A percentile compares a stretch with the other conserved stretches of the same genome.
These are phyloP conservation scores for Furcasterigmium sp. DNA, from an alignment of 2,329 filamentous ascomycete species.

Conservation along the genomic window DNA sequence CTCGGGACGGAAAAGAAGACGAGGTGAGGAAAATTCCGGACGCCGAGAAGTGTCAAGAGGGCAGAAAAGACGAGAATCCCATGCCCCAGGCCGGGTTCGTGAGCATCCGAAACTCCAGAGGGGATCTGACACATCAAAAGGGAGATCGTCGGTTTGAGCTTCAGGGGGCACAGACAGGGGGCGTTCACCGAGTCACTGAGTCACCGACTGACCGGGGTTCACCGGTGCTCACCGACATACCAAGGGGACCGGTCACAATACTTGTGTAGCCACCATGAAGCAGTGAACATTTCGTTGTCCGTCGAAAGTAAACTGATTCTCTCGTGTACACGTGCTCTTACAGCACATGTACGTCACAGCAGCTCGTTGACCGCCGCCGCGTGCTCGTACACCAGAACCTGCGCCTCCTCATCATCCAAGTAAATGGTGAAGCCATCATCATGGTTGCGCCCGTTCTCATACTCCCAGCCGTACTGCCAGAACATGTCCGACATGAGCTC, in stretches of 20 bases:
- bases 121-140: neutral
- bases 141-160: neutral
- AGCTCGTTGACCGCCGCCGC: constrained; percentile 30
- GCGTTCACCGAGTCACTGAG: neutral
- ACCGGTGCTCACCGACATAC: too few relatives aligned
- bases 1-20: constrained; percentile 1
- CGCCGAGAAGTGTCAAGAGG: neutral
- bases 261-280: too few relatives aligned
- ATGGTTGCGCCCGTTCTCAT: constrained; percentile 44
- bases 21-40: neutral
- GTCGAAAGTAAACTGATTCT: too few relatives aligned
- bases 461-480: constrained; percentile 52
- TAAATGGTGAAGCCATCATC: constrained; percentile 54
- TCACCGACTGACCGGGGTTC: neutral
- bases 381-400: constrained; percentile 36
- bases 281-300: too few relatives aligned
- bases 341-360: too few relatives aligned
- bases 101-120: neutral
- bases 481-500: constrained; percentile 47
- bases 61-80: neutral
- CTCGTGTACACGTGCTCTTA: too few relatives aligned
- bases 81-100: too few relatives aligned
- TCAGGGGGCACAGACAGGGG: constrained; percentile 1
- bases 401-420: constrained; percentile 42
- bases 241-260: too few relatives aligned